Evolutionary conservation across 2,329 filamentous ascomycete species (phyloP).

Genomic region (Fusarium mangiferae): DNA sequence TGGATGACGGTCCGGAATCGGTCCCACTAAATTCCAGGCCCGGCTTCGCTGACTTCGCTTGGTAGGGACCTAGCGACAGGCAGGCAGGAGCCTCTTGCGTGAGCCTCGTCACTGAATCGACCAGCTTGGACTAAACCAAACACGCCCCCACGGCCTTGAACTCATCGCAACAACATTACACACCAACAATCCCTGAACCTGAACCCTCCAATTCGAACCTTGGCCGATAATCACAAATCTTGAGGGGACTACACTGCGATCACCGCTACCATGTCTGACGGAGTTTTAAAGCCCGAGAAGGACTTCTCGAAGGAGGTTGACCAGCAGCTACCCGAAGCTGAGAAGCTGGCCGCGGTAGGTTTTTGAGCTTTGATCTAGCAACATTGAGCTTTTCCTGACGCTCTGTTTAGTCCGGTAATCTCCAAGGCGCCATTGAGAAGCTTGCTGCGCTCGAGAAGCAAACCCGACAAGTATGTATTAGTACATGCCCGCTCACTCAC

Average conservation of each 20-base stretch:
- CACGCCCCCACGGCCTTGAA: conserved; percentile 38
- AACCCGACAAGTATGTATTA: conserved; percentile 81
- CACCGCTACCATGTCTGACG: conserved; percentile 76
- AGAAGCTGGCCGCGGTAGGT: conserved; percentile 87
- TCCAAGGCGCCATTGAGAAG: conserved; percentile 92
- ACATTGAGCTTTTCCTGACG: conserved; percentile 19
- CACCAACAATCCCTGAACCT: conserved; percentile 18
- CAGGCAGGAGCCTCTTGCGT: conserved; percentile 55
- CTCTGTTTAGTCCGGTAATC: conserved; percentile 68
- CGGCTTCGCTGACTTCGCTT: conserved; percentile 17
- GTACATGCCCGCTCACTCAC: conserved; percentile 33
- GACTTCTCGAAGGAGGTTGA: conserved; percentile 98
- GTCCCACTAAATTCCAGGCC: conserved; percentile 40
- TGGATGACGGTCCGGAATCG: conserved; percentile 26
- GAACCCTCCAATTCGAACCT: not conserved
- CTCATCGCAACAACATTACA: conserved; percentile 34
- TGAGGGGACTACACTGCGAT: conserved; percentile 10
- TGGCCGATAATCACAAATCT: not conserved
- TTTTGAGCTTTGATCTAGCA: conserved; percentile 18
- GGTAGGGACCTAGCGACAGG: conserved; percentile 43
- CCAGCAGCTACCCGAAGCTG: conserved; percentile 87
- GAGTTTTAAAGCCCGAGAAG: conserved; percentile 92
- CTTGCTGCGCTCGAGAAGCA: conserved; percentile 93
- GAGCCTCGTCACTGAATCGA: conserved; percentile 47
- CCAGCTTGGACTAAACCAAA: conserved; percentile 42